Base-by-base conservation (phyloP, 177 flowering plant species). In the Telopea speciosissima region DNA sequence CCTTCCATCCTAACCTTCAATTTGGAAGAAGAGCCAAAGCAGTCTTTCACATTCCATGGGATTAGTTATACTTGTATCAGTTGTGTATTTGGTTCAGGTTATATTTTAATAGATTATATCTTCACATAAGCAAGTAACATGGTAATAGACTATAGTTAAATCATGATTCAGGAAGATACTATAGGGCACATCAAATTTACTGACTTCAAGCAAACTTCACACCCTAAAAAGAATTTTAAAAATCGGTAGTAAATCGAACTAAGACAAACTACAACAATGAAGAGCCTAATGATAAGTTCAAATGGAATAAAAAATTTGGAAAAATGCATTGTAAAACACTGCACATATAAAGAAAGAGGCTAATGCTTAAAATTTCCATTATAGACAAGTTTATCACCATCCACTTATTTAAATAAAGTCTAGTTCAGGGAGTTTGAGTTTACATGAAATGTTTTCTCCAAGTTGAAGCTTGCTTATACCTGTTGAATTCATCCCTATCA, bases 321-420 rank as follows among this genome's bases (percentile, higher is more conserved):
- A 33, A 63, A 26, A 13, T 6, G 14, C 2, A 28, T 63, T 40
- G 31, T 63, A 28, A 17, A 33, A 49, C n/a, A 26, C 62, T 26
- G 40, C 40, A 52, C 44, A 69, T 19, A 70, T 44, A 23, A 40
- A 28, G 24, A 63, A 49, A 62, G 61, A 58, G 36, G 42, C 40
- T 9, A 44, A 63, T 49, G 40, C 24, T 22, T 54, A 66, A 64
- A 69, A 22, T 69, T 8, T 21, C 24, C 42, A 56, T 62, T 25
- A 58, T 42, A 65, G 70, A 69, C n/a, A 49, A 45, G 67, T 10
- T 52, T 67, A 70, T 67, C 65, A 59, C 4, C 68, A 67, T 66
- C 54, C 36, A 67, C 45, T 75, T 70, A 70, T 67, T 75, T 70
- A 70, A 21, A 36, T 10, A 63, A 8, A 28, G 31, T 13, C 8